Percentiles rank a stretch among this genome's conserved stretches.
Conservation (phyloP, 805 yeast genomes). For the Debaryomyces maramus region DNA sequence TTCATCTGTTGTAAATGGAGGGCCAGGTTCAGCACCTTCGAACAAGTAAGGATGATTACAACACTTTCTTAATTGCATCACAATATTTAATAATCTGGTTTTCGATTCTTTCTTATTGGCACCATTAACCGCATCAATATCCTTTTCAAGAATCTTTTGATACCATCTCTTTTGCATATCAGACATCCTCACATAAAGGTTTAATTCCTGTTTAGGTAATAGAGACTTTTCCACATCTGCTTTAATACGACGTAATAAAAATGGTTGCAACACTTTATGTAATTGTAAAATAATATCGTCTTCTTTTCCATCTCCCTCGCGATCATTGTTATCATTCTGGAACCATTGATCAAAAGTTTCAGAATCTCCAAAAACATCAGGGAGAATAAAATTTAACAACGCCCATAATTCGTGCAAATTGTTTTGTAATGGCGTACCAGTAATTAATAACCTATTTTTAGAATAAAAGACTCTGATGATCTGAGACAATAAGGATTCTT, state of each 20-base stretch:
- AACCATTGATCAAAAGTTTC: conserved; percentile 80
- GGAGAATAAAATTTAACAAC: conserved; percentile 67
- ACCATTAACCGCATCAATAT: conserved; percentile 84
- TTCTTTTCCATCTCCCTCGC: conserved; percentile 33
- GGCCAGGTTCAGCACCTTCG: conserved; percentile 90
- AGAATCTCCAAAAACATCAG: conserved; percentile 75
- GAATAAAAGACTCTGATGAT: conserved; percentile 73
- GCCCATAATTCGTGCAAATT: conserved; percentile 84
- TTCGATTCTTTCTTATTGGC: conserved; percentile 71
- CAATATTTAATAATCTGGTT: conserved; percentile 73
- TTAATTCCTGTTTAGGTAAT: conserved; percentile 72
- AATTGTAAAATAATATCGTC: conserved; percentile 63
- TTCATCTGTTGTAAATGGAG: conserved; percentile 83
- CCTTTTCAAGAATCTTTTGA: conserved; percentile 72
- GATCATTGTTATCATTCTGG: conserved; percentile 36
- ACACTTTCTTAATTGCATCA: conserved; percentile 82
- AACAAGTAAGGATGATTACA: conserved; percentile 83
- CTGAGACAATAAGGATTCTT: conserved; percentile 69
- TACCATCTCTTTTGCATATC: conserved; percentile 82
- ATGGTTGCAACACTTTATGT: conserved; percentile 75
- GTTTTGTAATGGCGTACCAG: conserved; percentile 83
- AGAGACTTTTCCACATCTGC: conserved; percentile 79
- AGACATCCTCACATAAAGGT: conserved; percentile 71
- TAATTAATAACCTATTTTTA: conserved; percentile 65
- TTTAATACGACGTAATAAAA: conserved; percentile 72